Conservation (phyloP, 2,329 filamentous ascomycete species). For the Neurospora sp. region DNA sequence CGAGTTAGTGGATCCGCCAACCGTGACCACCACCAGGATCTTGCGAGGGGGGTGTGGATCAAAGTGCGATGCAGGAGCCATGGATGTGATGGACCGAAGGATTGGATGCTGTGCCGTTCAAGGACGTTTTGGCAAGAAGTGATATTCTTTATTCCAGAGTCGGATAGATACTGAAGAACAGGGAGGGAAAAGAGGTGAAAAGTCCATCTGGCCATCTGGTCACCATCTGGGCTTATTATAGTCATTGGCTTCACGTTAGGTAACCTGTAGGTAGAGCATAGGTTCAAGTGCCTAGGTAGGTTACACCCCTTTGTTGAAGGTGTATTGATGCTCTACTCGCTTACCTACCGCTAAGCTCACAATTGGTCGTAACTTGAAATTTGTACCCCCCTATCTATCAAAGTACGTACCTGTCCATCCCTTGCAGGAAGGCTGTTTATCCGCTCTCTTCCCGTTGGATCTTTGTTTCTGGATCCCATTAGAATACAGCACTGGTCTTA, state of each 20-base stretch:
- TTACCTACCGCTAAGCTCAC: not conserved
- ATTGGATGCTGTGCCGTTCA: not conserved
- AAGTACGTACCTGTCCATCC: not conserved
- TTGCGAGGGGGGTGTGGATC: not conserved
- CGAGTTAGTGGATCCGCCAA: slow-evolving; percentile 19
- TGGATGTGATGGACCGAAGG: not conserved
- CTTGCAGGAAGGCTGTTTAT: not conserved
- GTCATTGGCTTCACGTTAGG: not conserved
- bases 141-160: not conserved
- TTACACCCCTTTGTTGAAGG: not conserved
- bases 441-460: not conserved
- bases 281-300: not conserved
- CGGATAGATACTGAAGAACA: not conserved
- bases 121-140: not conserved
- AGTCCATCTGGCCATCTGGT: not conserved
- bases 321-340: not conserved
- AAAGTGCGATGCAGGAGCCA: not conserved
- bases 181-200: not conserved
- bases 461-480: not conserved
- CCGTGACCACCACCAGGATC: slow-evolving; percentile 10
- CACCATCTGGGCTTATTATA: not conserved
- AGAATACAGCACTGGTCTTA: not conserved
- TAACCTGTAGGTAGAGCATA: not conserved
- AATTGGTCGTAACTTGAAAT: not conserved
- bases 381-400: not conserved